These are phyloP conservation scores for Geosiphon pyriformis DNA, from an alignment of 192 early-diverging fungal genomes.

Conservation along the genomic window DNA sequence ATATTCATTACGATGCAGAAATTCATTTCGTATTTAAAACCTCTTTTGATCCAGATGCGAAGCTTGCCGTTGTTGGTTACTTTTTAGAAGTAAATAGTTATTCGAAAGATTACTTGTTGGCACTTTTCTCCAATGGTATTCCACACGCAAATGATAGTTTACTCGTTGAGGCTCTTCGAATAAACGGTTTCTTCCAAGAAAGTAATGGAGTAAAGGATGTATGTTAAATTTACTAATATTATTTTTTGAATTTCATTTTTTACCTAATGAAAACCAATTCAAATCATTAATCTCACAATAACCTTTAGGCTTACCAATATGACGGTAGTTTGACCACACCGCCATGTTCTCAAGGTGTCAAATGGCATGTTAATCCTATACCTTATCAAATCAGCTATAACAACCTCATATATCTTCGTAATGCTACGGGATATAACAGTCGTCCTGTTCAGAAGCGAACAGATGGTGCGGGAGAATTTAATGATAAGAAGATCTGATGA, in stretches of 20 bases:
- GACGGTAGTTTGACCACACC: slow-evolving; percentile 56
- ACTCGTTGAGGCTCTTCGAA: too few species aligned
- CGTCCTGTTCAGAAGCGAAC: background rate
- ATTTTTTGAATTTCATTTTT: too few species aligned
- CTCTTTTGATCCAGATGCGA: slow-evolving; percentile 12
- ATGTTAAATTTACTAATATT: too few species aligned
- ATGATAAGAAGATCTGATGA: too few species aligned
- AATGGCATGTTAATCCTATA: slow-evolving; percentile 43
- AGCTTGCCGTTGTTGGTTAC: slow-evolving; percentile 46
- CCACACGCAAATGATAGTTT: too few species aligned
- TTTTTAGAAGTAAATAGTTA: slow-evolving; percentile 36
- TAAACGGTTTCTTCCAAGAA: too few species aligned
- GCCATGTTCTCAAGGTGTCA: slow-evolving; percentile 56
- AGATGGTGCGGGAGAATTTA: background rate
- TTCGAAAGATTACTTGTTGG: too few species aligned
- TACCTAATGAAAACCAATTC: too few species aligned
- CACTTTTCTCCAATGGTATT: too few species aligned
- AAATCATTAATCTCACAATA: too few species aligned
- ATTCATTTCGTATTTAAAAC: slow-evolving; percentile 52
- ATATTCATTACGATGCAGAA: slow-evolving; percentile 32
- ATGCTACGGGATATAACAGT: slow-evolving; percentile 36
- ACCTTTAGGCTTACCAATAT: slow-evolving; percentile 41
- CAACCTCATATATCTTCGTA: slow-evolving; percentile 32
- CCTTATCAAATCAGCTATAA: slow-evolving; percentile 27
- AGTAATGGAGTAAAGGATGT: too few species aligned